These are phyloP conservation scores for Fusarium veterinarium DNA, from an alignment of 2,329 filamentous ascomycete genomes.

Conservation along the genomic window DNA sequence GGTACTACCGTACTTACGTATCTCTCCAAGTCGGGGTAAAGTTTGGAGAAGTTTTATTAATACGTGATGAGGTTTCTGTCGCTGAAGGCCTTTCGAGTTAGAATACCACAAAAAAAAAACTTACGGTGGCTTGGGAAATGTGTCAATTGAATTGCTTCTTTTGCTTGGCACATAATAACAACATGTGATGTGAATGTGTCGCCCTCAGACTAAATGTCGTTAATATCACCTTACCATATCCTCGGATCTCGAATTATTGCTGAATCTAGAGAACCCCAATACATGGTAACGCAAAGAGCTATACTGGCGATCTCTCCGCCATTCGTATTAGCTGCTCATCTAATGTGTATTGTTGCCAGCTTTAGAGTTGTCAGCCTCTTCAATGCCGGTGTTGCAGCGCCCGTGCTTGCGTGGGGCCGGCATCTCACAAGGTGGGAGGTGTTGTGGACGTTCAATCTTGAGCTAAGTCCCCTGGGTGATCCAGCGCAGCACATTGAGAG, in stretches of 20 bases:
- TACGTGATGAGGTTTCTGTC: not conserved
- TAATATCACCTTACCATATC: conserved; percentile 3
- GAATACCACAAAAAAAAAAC: not conserved
- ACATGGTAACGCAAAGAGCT: conserved; percentile 2
- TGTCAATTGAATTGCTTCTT: conserved; percentile 15
- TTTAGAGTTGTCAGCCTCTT: conserved; percentile 1
- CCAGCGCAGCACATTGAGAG: not conserved
- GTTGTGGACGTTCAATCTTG: conserved; percentile 3
- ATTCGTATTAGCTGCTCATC: not conserved
- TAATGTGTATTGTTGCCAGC: not conserved
- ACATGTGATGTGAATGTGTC: conserved; percentile 5
- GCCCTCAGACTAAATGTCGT: conserved; percentile 2
- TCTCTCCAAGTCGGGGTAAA: conserved; percentile 30
- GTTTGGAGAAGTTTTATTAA: conserved; percentile 25
- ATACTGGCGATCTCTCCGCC: not conserved
- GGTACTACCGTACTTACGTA: conserved; percentile 3
- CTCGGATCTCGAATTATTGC: not conserved
- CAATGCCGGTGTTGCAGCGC: not conserved
- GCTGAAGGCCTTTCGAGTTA: not conserved
- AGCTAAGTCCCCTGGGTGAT: conserved; percentile 15
- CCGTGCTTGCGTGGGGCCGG: conserved; percentile 27
- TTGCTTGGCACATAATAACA: conserved; percentile 10
- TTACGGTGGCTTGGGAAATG: conserved; percentile 18
- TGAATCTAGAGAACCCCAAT: not conserved
- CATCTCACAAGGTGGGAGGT: conserved; percentile 26